phyloP scores from a whole-genome alignment of 176 grass and related monocot species.

The Thinopyrum elongatum region DNA sequence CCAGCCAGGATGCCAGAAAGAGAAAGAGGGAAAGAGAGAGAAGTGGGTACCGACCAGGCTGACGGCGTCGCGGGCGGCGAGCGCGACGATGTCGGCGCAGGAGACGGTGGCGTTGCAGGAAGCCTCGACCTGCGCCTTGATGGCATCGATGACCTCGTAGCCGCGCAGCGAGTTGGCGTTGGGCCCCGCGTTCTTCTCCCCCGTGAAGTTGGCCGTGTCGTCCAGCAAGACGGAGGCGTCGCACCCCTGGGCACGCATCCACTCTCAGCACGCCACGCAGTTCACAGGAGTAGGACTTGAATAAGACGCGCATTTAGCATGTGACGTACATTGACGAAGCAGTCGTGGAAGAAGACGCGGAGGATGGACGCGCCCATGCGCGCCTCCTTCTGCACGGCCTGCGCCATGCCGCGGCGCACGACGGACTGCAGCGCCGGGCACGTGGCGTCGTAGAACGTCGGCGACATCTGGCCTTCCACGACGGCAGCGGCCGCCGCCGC shows the following conservation, averaged over 20 bases:
- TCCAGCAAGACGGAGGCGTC: conserved; percentile 77
- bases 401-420: conserved; percentile 51
- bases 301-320: conserved; percentile 17
- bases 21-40: too few species aligned
- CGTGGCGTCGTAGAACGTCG: conserved; percentile 42
- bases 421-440: conserved; percentile 44
- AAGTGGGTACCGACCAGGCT: conserved; percentile 21
- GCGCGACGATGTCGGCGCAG: conserved; percentile 79
- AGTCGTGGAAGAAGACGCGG: conserved; percentile 82
- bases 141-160: conserved; percentile 65
- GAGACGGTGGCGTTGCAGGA: conserved; percentile 63
- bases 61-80: conserved; percentile 63
- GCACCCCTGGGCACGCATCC: conserved; percentile 46
- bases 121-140: conserved; percentile 62
- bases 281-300: too few species aligned
- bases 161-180: conserved; percentile 62
- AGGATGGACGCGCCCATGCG: conserved; percentile 78
- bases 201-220: conserved; percentile 57
- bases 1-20: neutral
- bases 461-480: conserved; percentile 39
- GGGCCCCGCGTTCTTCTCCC: conserved; percentile 62
- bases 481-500: neutral
- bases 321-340: conserved; percentile 66
- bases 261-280: neutral
- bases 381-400: conserved; percentile 47